Base-by-base conservation (phyloP, 257 asterid species). In the Anisodus tanguticus region DNA sequence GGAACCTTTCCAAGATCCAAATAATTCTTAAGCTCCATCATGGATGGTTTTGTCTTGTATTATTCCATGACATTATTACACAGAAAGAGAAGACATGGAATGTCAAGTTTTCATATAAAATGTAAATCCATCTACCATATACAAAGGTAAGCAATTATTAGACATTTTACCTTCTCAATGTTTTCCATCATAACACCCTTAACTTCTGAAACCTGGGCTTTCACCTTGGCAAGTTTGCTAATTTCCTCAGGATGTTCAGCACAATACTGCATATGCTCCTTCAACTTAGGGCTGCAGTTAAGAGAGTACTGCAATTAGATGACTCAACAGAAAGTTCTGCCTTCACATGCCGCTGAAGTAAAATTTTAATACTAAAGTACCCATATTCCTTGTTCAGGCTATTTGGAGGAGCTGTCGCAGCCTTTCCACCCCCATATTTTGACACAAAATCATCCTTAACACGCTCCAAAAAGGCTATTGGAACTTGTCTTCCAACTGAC, bases 121-220 rank as follows among this genome's bases (percentile, higher is more conserved):
- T 3, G 15, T 63, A 8, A 63, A 19, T n/a, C 67, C 26, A 60
- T 39, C 74, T 35, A 67, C n/a, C 74, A 67, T 15, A 68, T 16
- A 69, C 13, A 15, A 69, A 41, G 53, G 53, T 69, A 16, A 15
- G 54, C 53, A 39, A 54, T 31, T 77, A 49, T 6, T 6, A 55
- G 45, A 62, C 55, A 26, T 8, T 55, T 22, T 87, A 93, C 97
- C 97, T 93, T 93, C 91, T 93, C 97, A 62, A 93, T 93, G 80
- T 93, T 93, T 76, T 93, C 97, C 96, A 93, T 93, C 97, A 92
- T 92, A 69, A 93, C 97, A 85, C 97, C 97, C 86, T 93, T 93
- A 79, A 93, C 96, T 89, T 93, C 97, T 16, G 97, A 92, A 86
- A 93, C 97, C 91, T 93, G 97, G 55, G 96, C 96, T 89, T 92